Conservation (phyloP, 495 filamentous ascomycete genomes). For the Chlorociboria aeruginascens region DNA sequence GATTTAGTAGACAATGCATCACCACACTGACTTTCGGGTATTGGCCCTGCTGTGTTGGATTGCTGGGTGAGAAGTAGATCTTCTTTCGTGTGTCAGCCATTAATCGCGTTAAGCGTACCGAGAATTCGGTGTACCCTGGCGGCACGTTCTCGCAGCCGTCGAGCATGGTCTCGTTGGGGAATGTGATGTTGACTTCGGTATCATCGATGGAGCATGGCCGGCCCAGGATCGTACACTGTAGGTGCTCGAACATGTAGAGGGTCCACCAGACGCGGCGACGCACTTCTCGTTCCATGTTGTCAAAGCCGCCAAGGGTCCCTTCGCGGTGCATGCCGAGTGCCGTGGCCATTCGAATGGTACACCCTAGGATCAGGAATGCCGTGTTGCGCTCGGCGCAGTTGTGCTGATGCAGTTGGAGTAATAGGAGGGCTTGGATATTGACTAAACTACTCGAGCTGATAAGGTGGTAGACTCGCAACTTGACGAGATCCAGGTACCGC, state of each 20-base stretch:
- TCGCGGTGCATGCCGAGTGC: slow-evolving; percentile 36
- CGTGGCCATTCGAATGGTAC: slow-evolving; percentile 30
- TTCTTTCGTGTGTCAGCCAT: slow-evolving; percentile 12
- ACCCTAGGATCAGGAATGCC: slow-evolving; percentile 32
- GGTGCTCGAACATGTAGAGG: slow-evolving; percentile 32
- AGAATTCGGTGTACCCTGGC: slow-evolving; percentile 19
- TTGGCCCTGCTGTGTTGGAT: slow-evolving; percentile 8
- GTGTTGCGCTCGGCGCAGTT: slow-evolving; percentile 31
- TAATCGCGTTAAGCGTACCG: slow-evolving; percentile 7
- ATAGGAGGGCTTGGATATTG: slow-evolving; percentile 33
- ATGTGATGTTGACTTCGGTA: slow-evolving; percentile 26
- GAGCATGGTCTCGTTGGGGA: slow-evolving; percentile 22
- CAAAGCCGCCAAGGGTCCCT: slow-evolving; percentile 24
- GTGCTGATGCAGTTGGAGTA: slow-evolving; percentile 34
- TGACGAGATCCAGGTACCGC: slow-evolving; percentile 25
- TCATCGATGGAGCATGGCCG: slow-evolving; percentile 35
- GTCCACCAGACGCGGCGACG: slow-evolving; percentile 39
- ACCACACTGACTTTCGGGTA: slow-evolving; percentile 8
- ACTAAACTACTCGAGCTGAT: slow-evolving; percentile 28
- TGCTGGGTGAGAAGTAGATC: slow-evolving; percentile 12
- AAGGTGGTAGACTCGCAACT: slow-evolving; percentile 19
- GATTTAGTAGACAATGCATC: slow-evolving; percentile 22
- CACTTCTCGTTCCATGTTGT: slow-evolving; percentile 27
- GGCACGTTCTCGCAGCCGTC: slow-evolving; percentile 19
- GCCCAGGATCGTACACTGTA: slow-evolving; percentile 32